Conservation (phyloP, 1,139 yeast genomes). For the Yamadazyma aaseri region DNA sequence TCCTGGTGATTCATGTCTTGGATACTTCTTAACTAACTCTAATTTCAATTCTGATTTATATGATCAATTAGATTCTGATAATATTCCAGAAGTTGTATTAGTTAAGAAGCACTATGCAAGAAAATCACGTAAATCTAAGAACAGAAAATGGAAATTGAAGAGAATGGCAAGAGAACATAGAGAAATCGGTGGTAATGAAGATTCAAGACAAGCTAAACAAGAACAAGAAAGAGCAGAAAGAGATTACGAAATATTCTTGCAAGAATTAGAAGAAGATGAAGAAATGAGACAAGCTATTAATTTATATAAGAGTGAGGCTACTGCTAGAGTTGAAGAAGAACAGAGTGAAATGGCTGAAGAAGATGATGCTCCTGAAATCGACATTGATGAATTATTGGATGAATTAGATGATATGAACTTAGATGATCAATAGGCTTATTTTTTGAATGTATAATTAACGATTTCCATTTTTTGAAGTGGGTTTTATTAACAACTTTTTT, state of each 20-base stretch:
- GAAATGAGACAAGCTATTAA: conserved; percentile 92
- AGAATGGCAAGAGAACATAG: conserved; percentile 97
- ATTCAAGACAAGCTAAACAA: conserved; percentile 77
- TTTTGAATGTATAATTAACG: neutral
- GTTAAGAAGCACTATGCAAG: conserved; percentile 91
- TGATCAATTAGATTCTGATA: conserved; percentile 65
- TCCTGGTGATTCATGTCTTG: conserved; percentile 94
- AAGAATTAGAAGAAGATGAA: conserved; percentile 94
- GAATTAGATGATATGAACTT: conserved; percentile 91
- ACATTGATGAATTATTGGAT: conserved; percentile 80
- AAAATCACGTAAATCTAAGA: conserved; percentile 71
- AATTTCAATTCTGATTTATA: conserved; percentile 85
- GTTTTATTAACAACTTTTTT: too few relatives aligned
- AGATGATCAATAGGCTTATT: conserved; percentile 43
- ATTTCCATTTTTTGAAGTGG: too few relatives aligned
- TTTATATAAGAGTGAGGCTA: conserved; percentile 67
- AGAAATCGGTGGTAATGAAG: conserved; percentile 77
- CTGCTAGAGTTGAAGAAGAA: conserved; percentile 35
- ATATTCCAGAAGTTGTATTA: conserved; percentile 83
- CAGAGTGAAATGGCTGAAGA: conserved; percentile 54
- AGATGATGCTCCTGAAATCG: conserved; percentile 74
- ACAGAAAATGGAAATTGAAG: conserved; percentile 93
- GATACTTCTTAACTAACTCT: conserved; percentile 79
- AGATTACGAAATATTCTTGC: conserved; percentile 94
- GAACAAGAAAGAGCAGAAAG: conserved; percentile 91